Percentiles rank a stretch among this genome's conserved stretches.
phyloP scores from a whole-genome alignment of 2,329 filamentous ascomycete genomes.

The Aspergillus sp. region DNA sequence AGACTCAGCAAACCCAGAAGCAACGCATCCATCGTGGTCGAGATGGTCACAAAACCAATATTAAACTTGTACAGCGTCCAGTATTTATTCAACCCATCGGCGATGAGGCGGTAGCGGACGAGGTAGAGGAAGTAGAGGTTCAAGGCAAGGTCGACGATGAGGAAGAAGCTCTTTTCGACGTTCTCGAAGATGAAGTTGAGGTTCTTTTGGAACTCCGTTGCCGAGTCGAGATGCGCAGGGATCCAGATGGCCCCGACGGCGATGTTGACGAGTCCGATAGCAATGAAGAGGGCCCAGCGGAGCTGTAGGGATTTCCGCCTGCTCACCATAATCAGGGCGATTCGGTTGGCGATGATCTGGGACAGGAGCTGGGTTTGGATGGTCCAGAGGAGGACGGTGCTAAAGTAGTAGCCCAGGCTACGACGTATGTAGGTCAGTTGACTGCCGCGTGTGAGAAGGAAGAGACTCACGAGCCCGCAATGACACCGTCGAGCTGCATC shows the following conservation, averaged over 20 bases:
- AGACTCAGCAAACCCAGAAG: constrained; percentile 1
- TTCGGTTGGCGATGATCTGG: constrained; percentile 9
- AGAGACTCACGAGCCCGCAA: background rate
- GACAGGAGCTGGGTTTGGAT: constrained; percentile 4
- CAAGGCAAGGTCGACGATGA: background rate
- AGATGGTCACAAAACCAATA: constrained; percentile 3
- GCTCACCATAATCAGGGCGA: constrained; percentile 9
- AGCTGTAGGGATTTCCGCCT: background rate
- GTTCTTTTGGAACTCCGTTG: background rate
- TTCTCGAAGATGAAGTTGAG: constrained; percentile 8
- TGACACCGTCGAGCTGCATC: background rate
- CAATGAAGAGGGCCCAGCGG: constrained; percentile 2
- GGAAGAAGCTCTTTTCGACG: constrained; percentile 5
- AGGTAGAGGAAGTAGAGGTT: constrained; percentile 12
- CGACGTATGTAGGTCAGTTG: background rate
- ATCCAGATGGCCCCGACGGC: constrained; percentile 3
- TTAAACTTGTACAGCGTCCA: constrained; percentile 9
- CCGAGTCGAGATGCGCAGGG: background rate
- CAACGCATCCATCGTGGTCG: constrained; percentile 2
- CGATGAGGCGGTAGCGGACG: constrained; percentile 8
- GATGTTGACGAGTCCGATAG: background rate
- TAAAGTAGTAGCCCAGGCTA: background rate
- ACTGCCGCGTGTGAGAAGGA: no score
- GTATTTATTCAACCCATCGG: constrained; percentile 7
- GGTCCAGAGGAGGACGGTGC: background rate